Conservation (phyloP, 805 yeast species). For the Wickerhamiella australiensis region DNA sequence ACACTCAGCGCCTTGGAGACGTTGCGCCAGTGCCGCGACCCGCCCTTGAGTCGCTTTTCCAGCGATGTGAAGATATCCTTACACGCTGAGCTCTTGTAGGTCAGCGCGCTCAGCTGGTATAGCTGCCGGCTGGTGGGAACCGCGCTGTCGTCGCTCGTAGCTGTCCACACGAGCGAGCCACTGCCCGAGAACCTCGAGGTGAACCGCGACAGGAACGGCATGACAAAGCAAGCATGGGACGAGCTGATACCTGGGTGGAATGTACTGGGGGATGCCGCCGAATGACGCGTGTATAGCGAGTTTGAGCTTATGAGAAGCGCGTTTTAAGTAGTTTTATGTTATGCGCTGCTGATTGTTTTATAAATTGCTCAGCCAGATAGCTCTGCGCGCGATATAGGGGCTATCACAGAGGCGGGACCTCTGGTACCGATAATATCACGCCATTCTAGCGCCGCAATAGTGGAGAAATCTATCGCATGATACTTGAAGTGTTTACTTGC, state of each 20-base stretch:
- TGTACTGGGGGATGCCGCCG: no score
- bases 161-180: slow-evolving; percentile 18
- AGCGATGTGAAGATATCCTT: slow-evolving; percentile 18
- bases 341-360: no score
- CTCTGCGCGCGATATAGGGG: no score
- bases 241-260: neutral
- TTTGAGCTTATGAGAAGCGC: no score
- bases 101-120: slow-evolving; percentile 17
- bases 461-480: no score
- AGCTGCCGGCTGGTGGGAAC: slow-evolving; percentile 22
- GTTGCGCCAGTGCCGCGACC: slow-evolving; percentile 23
- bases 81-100: slow-evolving; percentile 16
- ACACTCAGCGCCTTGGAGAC: slow-evolving; percentile 23
- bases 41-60: slow-evolving; percentile 18
- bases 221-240: neutral
- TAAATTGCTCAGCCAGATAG: no score
- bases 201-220: slow-evolving; percentile 9
- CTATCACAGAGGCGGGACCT: no score
- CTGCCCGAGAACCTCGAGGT: slow-evolving; percentile 12
- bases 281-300: no score
- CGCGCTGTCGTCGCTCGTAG: slow-evolving; percentile 20
- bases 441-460: no score
- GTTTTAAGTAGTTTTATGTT: no score
- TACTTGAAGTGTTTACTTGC: no score
- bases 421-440: no score